These are phyloP conservation scores for Penicillium paradoxum DNA, from an alignment of 495 filamentous ascomycete species.

Conservation along the genomic window DNA sequence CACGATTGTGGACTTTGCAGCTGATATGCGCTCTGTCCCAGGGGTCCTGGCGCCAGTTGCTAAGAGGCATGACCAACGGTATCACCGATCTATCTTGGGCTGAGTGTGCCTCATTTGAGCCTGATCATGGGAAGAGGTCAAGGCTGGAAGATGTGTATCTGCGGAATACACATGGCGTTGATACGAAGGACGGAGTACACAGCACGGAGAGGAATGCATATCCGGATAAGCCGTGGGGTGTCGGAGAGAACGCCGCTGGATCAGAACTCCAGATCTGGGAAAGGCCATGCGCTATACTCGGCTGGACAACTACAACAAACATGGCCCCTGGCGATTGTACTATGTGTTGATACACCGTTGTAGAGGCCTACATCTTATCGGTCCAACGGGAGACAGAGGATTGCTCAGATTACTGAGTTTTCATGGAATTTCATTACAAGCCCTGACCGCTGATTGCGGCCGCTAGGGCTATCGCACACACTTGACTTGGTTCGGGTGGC, in stretches of 20 bases:
- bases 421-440: constrained; percentile 17
- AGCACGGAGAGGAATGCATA: not conserved
- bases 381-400: constrained; percentile 22
- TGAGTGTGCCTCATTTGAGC: not conserved
- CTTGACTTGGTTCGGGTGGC: constrained; percentile 2
- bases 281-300: constrained; percentile 4
- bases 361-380: no score
- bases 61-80: constrained; percentile 17
- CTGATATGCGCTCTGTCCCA: constrained; percentile 15
- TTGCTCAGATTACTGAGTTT: constrained; percentile 21
- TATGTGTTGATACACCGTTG: no score
- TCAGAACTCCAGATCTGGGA: constrained; percentile 8
- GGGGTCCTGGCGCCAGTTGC: constrained; percentile 11
- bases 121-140: not conserved
- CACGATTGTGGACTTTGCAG: constrained; percentile 8
- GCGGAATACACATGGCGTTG: no score
- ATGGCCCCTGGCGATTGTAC: not conserved
- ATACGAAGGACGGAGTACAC: no score
- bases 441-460: constrained; percentile 20
- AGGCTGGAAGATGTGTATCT: not conserved
- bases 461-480: not conserved
- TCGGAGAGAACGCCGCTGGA: constrained; percentile 4
- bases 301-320: constrained; percentile 1
- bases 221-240: constrained; percentile 8
- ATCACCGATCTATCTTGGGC: constrained; percentile 1